Conservation (phyloP, 2,329 filamentous ascomycete genomes). For the Xenoacremonium recifei region DNA sequence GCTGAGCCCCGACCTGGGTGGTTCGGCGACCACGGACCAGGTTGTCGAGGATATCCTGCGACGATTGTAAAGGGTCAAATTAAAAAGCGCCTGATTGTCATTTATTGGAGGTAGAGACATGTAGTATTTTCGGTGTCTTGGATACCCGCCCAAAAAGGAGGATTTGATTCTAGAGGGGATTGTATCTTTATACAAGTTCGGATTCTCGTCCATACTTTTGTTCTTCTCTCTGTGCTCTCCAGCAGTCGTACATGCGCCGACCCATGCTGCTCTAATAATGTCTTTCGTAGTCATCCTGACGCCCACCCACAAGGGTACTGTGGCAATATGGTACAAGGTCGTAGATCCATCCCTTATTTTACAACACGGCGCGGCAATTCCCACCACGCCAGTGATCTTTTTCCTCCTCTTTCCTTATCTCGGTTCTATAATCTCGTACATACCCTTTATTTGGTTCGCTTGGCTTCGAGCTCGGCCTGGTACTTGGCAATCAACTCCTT, state of each 20-base stretch:
- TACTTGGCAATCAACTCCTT: conserved; percentile 60
- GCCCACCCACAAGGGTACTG: conserved; percentile 8
- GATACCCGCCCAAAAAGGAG: not conserved
- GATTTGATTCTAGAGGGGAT: conserved; percentile 18
- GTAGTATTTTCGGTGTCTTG: not conserved
- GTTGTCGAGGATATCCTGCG: conserved; percentile 84
- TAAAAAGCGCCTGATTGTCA: not conserved
- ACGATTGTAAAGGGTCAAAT: conserved; percentile 58
- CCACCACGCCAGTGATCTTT: not conserved
- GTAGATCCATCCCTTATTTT: conserved; percentile 23
- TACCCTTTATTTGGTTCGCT: conserved; percentile 50
- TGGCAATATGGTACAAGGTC: conserved; percentile 27
- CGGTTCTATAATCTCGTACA: conserved; percentile 2
- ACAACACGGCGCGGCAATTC: conserved; percentile 14
- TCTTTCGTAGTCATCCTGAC: conserved; percentile 17
- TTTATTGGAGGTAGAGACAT: not conserved
- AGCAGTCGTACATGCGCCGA: no score
- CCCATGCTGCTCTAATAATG: conserved; percentile 13
- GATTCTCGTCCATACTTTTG: conserved; percentile 6
- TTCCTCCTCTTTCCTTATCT: conserved; percentile 7
- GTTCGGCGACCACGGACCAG: conserved; percentile 79
- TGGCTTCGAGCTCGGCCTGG: conserved; percentile 56
- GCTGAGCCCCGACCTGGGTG: conserved; percentile 87
- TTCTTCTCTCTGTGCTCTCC: not conserved
- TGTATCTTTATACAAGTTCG: conserved; percentile 20